Percentiles rank a stretch among this genome's conserved stretches.
phyloP scores from a whole-genome alignment of 169 alveolate species.

The Plasmodium cynomolgi region DNA sequence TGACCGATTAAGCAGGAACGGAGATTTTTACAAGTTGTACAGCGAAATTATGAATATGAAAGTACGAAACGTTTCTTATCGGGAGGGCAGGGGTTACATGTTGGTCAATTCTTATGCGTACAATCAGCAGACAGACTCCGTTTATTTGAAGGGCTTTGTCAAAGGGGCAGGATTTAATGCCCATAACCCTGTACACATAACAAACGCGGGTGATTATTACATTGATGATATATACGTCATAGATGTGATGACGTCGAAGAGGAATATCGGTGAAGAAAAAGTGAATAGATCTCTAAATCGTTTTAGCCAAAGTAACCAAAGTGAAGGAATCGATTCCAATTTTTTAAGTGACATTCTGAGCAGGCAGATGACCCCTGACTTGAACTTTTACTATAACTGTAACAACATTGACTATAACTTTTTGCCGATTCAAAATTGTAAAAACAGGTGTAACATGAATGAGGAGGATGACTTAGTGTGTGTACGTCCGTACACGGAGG shows the following conservation, averaged over 20 bases:
- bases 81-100: constrained; percentile 85
- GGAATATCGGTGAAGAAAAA: constrained; percentile 27
- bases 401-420: constrained; percentile 15
- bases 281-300: background rate
- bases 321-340: constrained; percentile 54
- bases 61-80: constrained; percentile 74
- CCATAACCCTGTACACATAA: constrained; percentile 81
- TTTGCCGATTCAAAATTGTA: constrained; percentile 2
- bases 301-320: constrained; percentile 74
- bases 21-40: constrained; percentile 73
- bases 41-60: constrained; percentile 78
- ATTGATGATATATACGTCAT: constrained; percentile 76
- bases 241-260: constrained; percentile 73
- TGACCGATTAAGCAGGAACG: background rate
- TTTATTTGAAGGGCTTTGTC: constrained; percentile 81
- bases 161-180: constrained; percentile 83
- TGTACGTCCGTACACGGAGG: constrained; percentile 21
- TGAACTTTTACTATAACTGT: background rate
- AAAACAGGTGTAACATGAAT: constrained; percentile 16
- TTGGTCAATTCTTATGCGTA: constrained; percentile 77
- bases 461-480: constrained; percentile 62
- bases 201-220: constrained; percentile 81
- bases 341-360: constrained; percentile 68
- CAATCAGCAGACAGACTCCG: constrained; percentile 59
- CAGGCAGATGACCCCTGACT: background rate